These are phyloP conservation scores for Xylaria cubensis DNA, from an alignment of 495 filamentous ascomycete genomes.

Conservation along the genomic window DNA sequence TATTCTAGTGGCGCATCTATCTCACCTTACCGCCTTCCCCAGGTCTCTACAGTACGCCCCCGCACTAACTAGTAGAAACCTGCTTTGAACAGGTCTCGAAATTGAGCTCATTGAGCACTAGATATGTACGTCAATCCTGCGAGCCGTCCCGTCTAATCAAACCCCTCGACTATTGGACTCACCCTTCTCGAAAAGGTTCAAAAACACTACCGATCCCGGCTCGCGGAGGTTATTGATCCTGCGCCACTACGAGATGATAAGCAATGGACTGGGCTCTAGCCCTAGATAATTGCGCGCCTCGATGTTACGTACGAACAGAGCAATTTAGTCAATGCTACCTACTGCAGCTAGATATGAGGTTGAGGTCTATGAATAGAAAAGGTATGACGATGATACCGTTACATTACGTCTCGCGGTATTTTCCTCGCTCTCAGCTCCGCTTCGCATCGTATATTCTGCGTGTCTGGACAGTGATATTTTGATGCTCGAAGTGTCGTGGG, in stretches of 20 bases:
- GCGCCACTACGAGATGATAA: slow-evolving; percentile 14
- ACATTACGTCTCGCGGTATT: slow-evolving; percentile 3
- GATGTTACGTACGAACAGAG: slow-evolving; percentile 10
- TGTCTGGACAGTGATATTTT: too few relatives aligned
- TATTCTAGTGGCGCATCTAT: neutral
- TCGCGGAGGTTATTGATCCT: slow-evolving; percentile 27
- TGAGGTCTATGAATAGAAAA: slow-evolving; percentile 26
- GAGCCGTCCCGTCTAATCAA: slow-evolving; percentile 19
- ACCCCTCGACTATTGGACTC: neutral
- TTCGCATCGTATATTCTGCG: neutral
- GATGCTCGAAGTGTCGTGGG: neutral
- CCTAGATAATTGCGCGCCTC: neutral
- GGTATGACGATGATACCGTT: neutral
- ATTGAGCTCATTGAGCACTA: neutral
- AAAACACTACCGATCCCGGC: slow-evolving; percentile 21
- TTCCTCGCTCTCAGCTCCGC: slow-evolving; percentile 14
- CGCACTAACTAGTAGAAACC: slow-evolving; percentile 10
- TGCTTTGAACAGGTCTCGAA: slow-evolving; percentile 11
- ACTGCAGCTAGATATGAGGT: slow-evolving; percentile 16
- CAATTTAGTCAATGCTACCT: slow-evolving; percentile 22
- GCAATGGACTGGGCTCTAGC: neutral
- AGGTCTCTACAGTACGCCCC: neutral
- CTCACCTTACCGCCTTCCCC: slow-evolving; percentile 11
- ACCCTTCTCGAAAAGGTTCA: slow-evolving; percentile 3
- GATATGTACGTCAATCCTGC: slow-evolving; percentile 23